Conservation (phyloP, 495 filamentous ascomycete species). For the Daldinia decipiens region DNA sequence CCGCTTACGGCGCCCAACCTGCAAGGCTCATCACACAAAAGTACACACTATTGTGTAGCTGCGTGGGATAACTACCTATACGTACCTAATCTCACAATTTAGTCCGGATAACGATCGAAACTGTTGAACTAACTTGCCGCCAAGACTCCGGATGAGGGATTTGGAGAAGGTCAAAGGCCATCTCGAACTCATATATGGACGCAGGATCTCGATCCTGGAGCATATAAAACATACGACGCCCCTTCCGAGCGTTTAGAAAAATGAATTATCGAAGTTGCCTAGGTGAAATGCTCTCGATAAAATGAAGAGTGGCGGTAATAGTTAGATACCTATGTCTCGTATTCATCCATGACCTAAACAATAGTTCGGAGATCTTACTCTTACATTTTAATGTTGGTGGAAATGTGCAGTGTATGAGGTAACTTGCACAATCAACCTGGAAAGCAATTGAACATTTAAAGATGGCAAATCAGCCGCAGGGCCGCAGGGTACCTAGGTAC, state of each 20-base stretch:
- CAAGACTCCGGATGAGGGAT: slow-evolving; percentile 4
- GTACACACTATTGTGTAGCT: neutral
- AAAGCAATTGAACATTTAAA: neutral
- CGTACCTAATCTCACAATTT: neutral
- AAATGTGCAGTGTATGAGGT: neutral
- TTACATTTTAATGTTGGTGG: neutral
- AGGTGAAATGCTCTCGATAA: slow-evolving; percentile 3
- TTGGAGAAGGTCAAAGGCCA: neutral
- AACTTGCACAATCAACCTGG: neutral
- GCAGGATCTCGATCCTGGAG: neutral
- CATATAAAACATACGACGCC: slow-evolving; percentile 1
- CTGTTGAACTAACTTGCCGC: neutral
- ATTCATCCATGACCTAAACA: neutral
- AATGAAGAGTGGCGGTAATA: slow-evolving; percentile 12
- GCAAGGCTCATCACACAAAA: slow-evolving; percentile 3
- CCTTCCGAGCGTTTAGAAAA: neutral
- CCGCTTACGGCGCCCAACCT: neutral
- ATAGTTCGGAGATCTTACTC: neutral
- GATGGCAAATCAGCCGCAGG: no score
- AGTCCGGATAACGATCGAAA: neutral
- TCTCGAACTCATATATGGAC: no score
- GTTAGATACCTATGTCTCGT: slow-evolving; percentile 6
- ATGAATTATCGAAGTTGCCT: neutral
- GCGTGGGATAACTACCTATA: neutral
- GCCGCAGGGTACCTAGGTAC: no score